These are phyloP conservation scores for Solanum rostratum DNA, from an alignment of 257 asterid species.

Conservation along the genomic window DNA sequence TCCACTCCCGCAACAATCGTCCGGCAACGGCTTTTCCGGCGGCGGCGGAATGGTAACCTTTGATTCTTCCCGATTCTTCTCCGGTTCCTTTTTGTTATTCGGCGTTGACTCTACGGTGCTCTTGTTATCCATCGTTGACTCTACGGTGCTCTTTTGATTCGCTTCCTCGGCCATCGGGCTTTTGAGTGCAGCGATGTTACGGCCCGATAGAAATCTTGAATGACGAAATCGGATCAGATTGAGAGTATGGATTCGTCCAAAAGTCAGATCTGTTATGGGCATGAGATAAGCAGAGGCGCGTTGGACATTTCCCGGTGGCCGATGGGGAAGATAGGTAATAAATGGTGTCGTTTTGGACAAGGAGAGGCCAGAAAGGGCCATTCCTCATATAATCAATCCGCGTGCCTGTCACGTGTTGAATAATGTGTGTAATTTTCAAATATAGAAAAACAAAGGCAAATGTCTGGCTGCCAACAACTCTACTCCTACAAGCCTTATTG, in stretches of 20 bases:
- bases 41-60: slow-evolving; percentile 33
- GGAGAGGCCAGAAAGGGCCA: background rate
- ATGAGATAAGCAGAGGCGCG: slow-evolving; percentile 1
- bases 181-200: background rate
- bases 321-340: background rate
- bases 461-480: background rate
- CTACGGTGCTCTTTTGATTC: slow-evolving; percentile 2
- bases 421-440: background rate
- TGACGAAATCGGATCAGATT: slow-evolving; percentile 8
- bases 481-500: background rate
- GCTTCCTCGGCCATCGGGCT: slow-evolving; percentile 31
- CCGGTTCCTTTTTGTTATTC: slow-evolving; percentile 6
- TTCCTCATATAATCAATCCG: background rate
- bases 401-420: background rate
- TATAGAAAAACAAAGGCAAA: background rate
- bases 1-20: slow-evolving; percentile 80
- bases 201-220: background rate
- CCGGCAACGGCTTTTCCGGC: slow-evolving; percentile 78
- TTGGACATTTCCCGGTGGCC: slow-evolving; percentile 8
- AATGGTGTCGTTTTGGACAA: background rate
- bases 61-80: slow-evolving; percentile 25
- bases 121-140: slow-evolving; percentile 7
- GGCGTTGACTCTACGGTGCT: background rate
- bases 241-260: slow-evolving; percentile 15
- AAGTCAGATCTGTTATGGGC: slow-evolving; percentile 25